Evolutionary conservation across 768 basidiomycete genomes (phyloP).

Genomic region (Naematelia aurantialba): DNA sequence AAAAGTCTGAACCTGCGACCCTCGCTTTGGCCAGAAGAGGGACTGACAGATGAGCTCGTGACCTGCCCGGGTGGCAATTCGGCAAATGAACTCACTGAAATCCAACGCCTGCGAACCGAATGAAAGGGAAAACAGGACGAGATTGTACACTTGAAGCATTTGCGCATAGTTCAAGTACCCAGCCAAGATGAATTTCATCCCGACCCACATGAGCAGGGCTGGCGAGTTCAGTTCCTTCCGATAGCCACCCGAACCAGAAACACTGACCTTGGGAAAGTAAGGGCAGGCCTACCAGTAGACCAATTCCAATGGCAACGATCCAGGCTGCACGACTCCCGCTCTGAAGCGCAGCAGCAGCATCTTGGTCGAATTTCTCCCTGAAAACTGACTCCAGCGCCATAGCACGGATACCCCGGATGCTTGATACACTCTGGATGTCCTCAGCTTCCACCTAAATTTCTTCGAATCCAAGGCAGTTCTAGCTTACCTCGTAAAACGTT

Average conservation of each 20-base stretch:
- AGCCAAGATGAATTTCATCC: conserved; percentile 73
- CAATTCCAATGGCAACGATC: conserved; percentile 77
- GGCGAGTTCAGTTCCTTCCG: neutral
- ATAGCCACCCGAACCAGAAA: neutral
- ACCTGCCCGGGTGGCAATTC: conserved; percentile 10
- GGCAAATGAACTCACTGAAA: conserved; percentile 68
- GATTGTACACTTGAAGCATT: conserved; percentile 83
- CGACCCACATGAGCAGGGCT: conserved; percentile 86
- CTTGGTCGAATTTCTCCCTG: conserved; percentile 63
- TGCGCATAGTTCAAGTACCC: conserved; percentile 81
- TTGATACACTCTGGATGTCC: conserved; percentile 62
- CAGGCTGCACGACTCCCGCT: conserved; percentile 78
- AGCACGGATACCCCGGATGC: conserved; percentile 78
- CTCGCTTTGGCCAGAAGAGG: conserved; percentile 81
- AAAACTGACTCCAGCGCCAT: conserved; percentile 80
- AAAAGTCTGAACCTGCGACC: conserved; percentile 76
- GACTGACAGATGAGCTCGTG: conserved; percentile 51
- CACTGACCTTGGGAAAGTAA: conserved; percentile 69
- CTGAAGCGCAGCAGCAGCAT: conserved; percentile 60
- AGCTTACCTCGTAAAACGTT: conserved; percentile 73
- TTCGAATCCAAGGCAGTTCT: too few relatives aligned
- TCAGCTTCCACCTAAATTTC: conserved; percentile 4
- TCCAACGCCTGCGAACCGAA: conserved; percentile 86
- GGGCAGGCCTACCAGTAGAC: conserved; percentile 74
- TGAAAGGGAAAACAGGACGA: conserved; percentile 88